A percentile compares a stretch with the other conserved stretches of the same genome.
Evolutionary conservation across 139 green algal species (phyloP).

Genomic region (Dunaliella primolecta): DNA sequence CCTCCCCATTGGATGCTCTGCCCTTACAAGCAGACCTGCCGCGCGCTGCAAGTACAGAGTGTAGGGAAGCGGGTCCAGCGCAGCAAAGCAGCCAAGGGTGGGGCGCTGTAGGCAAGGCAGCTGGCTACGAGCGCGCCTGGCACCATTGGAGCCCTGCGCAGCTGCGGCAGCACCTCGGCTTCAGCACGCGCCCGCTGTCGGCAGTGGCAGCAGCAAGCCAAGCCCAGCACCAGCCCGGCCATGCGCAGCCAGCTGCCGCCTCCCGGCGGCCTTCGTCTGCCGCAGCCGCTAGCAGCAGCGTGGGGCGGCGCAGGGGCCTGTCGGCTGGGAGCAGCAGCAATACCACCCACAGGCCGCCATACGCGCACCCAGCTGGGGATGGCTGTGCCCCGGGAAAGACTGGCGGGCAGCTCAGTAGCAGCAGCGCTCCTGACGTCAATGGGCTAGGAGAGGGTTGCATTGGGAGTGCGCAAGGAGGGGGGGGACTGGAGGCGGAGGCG

Average conservation of each 20-base stretch:
- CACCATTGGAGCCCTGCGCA: neutral
- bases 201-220: slow-evolving; percentile 6
- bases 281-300: neutral
- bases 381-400: too few species aligned
- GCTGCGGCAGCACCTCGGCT: slow-evolving; percentile 2
- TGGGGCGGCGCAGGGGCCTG: neutral
- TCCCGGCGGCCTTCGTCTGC: neutral
- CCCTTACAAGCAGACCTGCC: neutral
- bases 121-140: neutral
- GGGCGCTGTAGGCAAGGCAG: neutral
- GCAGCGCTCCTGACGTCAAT: too few species aligned
- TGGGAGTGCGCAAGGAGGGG: neutral
- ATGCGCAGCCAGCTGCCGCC: neutral
- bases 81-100: neutral
- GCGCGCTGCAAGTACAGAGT: neutral
- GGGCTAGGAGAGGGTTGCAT: too few species aligned
- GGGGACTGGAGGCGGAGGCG: slow-evolving; percentile 3
- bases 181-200: neutral
- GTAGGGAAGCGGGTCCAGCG: too few species aligned
- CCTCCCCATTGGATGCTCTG: neutral
- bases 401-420: too few species aligned
- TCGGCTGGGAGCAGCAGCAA: neutral
- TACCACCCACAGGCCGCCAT: too few species aligned
- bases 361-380: too few species aligned
- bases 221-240: too few species aligned